phyloP scores from a whole-genome alignment of 129 eudicot species.

The Lactuca sativa region DNA sequence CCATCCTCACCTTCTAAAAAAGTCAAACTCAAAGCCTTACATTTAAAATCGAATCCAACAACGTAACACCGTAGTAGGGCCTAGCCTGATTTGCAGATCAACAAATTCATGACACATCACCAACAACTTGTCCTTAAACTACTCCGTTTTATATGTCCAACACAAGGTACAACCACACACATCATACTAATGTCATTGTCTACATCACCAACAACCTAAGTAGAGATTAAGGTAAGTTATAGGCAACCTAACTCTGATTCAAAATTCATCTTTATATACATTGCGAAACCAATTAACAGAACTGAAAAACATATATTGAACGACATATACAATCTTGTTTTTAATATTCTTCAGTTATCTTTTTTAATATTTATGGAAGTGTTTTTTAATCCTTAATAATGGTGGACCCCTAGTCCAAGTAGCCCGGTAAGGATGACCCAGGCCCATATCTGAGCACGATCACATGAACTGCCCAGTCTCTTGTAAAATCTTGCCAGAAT shows the following conservation, averaged over 20 bases:
- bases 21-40: conserved; percentile 19
- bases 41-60: not conserved
- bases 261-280: not conserved
- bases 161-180: not conserved
- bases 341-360: not conserved
- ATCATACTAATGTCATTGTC: not conserved
- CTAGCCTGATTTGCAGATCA: conserved; percentile 34
- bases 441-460: no score
- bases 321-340: not conserved
- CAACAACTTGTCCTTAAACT: conserved; percentile 35
- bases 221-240: conserved; percentile 24
- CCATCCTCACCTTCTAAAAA: not conserved
- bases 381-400: no score
- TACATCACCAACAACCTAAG: conserved; percentile 28
- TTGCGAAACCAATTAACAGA: conserved; percentile 6
- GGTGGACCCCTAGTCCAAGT: no score
- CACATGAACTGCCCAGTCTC: no score
- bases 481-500: no score
- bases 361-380: no score
- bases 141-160: not conserved
- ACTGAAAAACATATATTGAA: conserved; percentile 6
- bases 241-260: conserved; percentile 36
- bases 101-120: conserved; percentile 34
- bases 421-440: no score
- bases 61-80: conserved; percentile 22